These are phyloP conservation scores for Phytophthora europaea DNA, from an alignment of 352 stramenopile species.

Conservation along the genomic window DNA sequence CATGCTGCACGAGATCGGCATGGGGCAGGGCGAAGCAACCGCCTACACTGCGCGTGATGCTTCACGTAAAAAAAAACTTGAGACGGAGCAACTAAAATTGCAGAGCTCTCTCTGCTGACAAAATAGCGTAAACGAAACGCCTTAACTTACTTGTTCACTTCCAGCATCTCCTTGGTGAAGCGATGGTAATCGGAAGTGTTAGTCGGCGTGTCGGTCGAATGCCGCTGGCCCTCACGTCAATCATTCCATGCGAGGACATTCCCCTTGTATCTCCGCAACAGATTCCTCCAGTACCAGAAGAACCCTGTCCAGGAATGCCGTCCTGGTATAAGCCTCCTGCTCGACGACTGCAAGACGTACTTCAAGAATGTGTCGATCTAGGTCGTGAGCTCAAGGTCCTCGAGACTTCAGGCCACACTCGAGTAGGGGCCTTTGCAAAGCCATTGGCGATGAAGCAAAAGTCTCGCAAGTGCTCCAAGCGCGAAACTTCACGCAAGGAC, in stretches of 20 bases:
- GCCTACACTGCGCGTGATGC: conserved; percentile 44
- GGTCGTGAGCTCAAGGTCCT: conserved; percentile 71
- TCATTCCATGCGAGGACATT: conserved; percentile 23
- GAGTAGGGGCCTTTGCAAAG: conserved; percentile 69
- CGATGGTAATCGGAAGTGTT: conserved; percentile 20
- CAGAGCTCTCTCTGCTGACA: background rate
- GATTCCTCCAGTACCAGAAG: conserved; percentile 11
- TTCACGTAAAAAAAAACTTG: conserved; percentile 57
- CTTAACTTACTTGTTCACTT: background rate
- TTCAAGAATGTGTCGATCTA: conserved; percentile 34
- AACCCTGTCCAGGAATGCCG: background rate
- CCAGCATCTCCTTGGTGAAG: background rate
- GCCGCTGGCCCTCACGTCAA: conserved; percentile 24
- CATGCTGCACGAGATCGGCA: conserved; percentile 59
- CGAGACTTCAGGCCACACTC: conserved; percentile 67
- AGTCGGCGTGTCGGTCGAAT: conserved; percentile 26
- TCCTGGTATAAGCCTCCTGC: conserved; percentile 33
- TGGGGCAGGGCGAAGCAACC: conserved; percentile 23
- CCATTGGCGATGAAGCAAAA: conserved; percentile 47
- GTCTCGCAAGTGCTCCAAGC: conserved; percentile 1
- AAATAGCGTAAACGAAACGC: conserved; percentile 19
- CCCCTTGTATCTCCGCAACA: conserved; percentile 30
- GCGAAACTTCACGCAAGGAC: background rate
- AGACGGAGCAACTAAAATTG: background rate
- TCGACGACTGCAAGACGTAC: conserved; percentile 30